A percentile compares a stretch with the other conserved stretches of the same genome.
Conservation (phyloP, 1,139 yeast genomes). For the Debaryomycetaceae sp. region DNA sequence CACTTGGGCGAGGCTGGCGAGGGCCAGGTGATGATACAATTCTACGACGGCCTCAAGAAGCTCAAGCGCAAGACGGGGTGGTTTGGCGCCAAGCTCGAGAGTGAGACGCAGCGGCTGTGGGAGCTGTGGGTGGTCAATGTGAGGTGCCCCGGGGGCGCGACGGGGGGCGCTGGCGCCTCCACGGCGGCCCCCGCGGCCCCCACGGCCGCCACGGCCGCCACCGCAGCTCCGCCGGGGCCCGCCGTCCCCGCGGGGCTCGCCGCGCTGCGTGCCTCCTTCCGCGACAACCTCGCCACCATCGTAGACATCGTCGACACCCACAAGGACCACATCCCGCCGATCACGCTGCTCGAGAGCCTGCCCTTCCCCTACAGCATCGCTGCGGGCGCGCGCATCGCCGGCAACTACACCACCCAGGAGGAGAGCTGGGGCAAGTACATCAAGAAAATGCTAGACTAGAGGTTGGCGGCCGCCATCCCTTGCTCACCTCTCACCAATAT, state of each 20-base stretch:
- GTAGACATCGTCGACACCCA: slow-evolving; percentile 49
- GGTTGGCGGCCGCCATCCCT: slow-evolving; percentile 31
- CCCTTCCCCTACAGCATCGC: slow-evolving; percentile 60
- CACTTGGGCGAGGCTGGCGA: background rate
- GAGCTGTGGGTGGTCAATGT: slow-evolving; percentile 40
- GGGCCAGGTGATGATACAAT: slow-evolving; percentile 27
- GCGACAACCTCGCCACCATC: slow-evolving; percentile 41
- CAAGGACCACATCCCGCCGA: slow-evolving; percentile 70
- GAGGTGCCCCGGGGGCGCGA: slow-evolving; percentile 19
- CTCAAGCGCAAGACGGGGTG: slow-evolving; percentile 38
- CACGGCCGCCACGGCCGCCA: background rate
- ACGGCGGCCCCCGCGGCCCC: slow-evolving; percentile 1
- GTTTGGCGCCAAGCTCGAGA: slow-evolving; percentile 33
- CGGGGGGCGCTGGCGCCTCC: slow-evolving; percentile 5
- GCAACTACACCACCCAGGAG: slow-evolving; percentile 15
- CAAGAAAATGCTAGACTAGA: slow-evolving; percentile 36
- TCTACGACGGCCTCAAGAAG: slow-evolving; percentile 24
- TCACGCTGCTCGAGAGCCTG: slow-evolving; percentile 58
- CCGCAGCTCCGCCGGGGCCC: background rate
- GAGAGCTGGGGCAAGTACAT: slow-evolving; percentile 49
- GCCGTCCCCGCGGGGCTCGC: background rate
- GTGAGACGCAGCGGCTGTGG: slow-evolving; percentile 29
- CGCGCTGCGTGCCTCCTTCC: slow-evolving; percentile 30
- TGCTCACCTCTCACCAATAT: slow-evolving; percentile 66
- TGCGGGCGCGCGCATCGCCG: slow-evolving; percentile 17